These are phyloP conservation scores for Sideroxylon spinosum DNA, from an alignment of 179 eudicot genomes.

Conservation along the genomic window DNA sequence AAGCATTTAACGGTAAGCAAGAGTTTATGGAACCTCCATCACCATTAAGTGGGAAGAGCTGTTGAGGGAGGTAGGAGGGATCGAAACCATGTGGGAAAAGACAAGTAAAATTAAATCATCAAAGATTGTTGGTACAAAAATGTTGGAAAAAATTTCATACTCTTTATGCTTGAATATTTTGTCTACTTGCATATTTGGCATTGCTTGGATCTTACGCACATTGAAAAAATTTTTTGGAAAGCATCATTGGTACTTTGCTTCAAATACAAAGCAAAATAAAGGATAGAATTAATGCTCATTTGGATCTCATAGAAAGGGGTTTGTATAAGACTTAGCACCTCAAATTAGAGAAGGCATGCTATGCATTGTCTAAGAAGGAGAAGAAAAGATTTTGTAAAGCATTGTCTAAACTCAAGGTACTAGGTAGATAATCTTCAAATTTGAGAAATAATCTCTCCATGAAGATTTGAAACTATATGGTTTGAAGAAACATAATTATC, in stretches of 20 bases:
- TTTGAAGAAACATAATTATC: no score
- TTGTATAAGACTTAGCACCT: no score
- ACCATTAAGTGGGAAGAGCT: background rate
- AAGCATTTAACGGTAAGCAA: background rate
- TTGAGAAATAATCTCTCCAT: no score
- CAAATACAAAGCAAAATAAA: background rate
- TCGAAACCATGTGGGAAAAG: background rate
- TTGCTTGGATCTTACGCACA: no score
- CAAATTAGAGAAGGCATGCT: no score
- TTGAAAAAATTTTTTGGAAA: background rate
- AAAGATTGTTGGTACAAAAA: background rate
- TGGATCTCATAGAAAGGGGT: background rate
- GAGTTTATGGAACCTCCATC: background rate
- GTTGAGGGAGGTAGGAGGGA: background rate
- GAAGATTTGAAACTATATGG: no score
- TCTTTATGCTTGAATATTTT: background rate
- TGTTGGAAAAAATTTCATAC: background rate
- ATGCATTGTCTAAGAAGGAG: no score
- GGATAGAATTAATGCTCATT: background rate
- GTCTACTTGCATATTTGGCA: background rate
- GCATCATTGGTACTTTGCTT: constrained; percentile 5
- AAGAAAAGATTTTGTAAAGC: no score
- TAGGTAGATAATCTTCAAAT: no score
- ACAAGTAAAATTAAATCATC: background rate
- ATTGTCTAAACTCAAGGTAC: no score